These are phyloP conservation scores for Geotrichum fermentans DNA, from an alignment of 1,139 yeast species.

Conservation along the genomic window DNA sequence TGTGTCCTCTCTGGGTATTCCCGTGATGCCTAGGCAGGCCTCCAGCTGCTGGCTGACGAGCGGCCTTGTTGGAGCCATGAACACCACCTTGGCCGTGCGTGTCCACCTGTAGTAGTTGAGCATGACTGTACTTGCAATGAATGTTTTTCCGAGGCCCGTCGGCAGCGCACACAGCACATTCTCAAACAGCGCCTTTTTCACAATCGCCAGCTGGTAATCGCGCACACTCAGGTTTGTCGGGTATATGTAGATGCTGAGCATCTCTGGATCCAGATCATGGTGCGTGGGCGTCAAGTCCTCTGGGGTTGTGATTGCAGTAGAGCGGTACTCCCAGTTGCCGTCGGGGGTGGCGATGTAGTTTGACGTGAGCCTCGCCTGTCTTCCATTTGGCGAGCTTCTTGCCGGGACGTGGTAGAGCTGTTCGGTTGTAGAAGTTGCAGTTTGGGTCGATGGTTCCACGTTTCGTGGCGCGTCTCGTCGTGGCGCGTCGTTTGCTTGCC, in stretches of 20 bases:
- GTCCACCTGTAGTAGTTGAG: constrained; percentile 85
- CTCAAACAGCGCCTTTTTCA: constrained; percentile 61
- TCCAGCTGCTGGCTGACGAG: constrained; percentile 96
- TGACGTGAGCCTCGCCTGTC: background rate
- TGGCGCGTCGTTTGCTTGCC: too few relatives aligned
- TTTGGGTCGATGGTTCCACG: too few relatives aligned
- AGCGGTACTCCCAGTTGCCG: constrained; percentile 11
- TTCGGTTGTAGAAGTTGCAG: too few relatives aligned
- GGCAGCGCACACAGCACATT: constrained; percentile 88
- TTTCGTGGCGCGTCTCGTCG: too few relatives aligned
- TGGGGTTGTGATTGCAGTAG: background rate
- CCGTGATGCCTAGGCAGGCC: constrained; percentile 86
- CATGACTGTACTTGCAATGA: constrained; percentile 92
- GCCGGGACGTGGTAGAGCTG: background rate
- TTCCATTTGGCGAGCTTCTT: background rate
- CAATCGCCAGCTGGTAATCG: constrained; percentile 83
- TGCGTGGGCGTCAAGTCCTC: constrained; percentile 19
- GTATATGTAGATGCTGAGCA: constrained; percentile 55
- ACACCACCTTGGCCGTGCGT: constrained; percentile 67
- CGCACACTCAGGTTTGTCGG: constrained; percentile 82
- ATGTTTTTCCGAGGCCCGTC: constrained; percentile 95
- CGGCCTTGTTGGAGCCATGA: constrained; percentile 97
- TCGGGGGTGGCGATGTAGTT: background rate
- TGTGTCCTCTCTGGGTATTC: constrained; percentile 68
- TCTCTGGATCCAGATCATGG: constrained; percentile 46